Conservation (phyloP, 495 filamentous ascomycete genomes). For the Geoglossum glabrum region DNA sequence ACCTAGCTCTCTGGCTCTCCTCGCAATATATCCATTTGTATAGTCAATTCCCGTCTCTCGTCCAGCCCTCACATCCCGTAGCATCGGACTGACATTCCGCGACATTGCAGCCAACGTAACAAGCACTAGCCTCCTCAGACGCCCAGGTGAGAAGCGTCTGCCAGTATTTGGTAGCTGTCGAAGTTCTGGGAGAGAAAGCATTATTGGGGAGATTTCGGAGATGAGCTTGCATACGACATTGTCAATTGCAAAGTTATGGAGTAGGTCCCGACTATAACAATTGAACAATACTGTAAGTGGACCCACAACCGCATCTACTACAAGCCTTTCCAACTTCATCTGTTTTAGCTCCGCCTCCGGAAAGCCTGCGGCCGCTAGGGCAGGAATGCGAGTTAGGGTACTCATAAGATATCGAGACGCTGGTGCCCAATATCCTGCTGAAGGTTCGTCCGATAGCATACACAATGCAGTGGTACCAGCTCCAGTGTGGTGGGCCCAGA, state of each 20-base stretch:
- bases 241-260: constrained; percentile 35
- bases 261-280: constrained; percentile 52
- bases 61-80: constrained; percentile 47
- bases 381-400: constrained; percentile 16
- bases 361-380: constrained; percentile 24
- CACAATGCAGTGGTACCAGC: constrained; percentile 41
- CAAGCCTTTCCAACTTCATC: constrained; percentile 60
- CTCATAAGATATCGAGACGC: constrained; percentile 18
- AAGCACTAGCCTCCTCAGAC: constrained; percentile 34
- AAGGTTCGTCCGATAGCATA: constrained; percentile 18
- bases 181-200: constrained; percentile 46
- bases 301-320: constrained; percentile 61
- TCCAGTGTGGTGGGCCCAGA: constrained; percentile 43
- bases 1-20: constrained; percentile 45
- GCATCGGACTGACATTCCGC: constrained; percentile 58
- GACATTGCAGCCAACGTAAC: constrained; percentile 38
- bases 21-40: constrained; percentile 69
- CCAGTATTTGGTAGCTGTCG: constrained; percentile 35
- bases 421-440: constrained; percentile 9
- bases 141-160: constrained; percentile 32
- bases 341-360: constrained; percentile 29
- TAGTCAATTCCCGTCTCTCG: constrained; percentile 59
- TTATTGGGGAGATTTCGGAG: constrained; percentile 43
- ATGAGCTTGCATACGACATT: constrained; percentile 40
- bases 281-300: constrained; percentile 57